Conservation (phyloP, 345 rosid species). For the Acer negundo region DNA sequence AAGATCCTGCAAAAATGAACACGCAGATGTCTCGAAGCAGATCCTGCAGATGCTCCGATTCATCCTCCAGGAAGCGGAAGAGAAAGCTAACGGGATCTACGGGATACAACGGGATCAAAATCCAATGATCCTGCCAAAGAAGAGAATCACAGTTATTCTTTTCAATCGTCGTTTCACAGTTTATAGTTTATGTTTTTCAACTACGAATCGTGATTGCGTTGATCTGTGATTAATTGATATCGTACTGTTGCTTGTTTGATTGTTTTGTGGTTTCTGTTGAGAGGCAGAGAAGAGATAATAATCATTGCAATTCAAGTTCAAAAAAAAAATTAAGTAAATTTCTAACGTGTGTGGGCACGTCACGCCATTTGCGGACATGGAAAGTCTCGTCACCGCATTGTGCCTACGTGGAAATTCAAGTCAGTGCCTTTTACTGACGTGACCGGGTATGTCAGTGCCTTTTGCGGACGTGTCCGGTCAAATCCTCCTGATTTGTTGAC, state of each 20-base stretch:
- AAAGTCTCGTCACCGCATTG: no score
- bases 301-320: no score
- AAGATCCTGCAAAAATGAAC: conserved; percentile 62
- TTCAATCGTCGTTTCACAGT: not conserved
- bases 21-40: conserved; percentile 91
- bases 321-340: no score
- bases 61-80: conserved; percentile 97
- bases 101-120: no score
- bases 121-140: no score
- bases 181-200: not conserved
- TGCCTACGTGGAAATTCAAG: no score
- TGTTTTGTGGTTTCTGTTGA: conserved; percentile 23
- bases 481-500: no score
- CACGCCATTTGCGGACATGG: no score
- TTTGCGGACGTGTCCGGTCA: no score
- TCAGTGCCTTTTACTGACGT: no score
- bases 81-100: conserved; percentile 94
- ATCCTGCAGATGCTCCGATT: conserved; percentile 98
- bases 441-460: no score
- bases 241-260: not conserved
- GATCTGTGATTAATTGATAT: not conserved
- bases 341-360: no score
- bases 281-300: conserved; percentile 75
- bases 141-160: conserved; percentile 32
- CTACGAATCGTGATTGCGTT: not conserved